Base-by-base conservation (phyloP, 2,329 filamentous ascomycete genomes). In the Colletotrichum simmondsii region DNA sequence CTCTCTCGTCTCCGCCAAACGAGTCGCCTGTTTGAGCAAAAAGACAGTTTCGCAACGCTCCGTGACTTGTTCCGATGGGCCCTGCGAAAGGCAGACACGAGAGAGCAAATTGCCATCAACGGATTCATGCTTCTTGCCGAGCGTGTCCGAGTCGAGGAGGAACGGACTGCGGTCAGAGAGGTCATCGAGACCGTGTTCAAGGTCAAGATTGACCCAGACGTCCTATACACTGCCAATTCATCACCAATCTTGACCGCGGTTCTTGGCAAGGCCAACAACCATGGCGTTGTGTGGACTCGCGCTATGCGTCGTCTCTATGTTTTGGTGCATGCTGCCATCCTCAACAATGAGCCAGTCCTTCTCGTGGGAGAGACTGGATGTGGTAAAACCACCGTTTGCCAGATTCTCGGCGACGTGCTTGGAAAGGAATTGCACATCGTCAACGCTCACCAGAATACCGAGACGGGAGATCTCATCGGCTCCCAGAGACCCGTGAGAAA, bases 11-110 rank as follows among this genome's bases (percentile, higher is more conserved):
- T 98, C 53, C 92, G 97, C 28, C 97, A 99, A 83, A 95, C 95
- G 26, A 96, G 92, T 79, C 89, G 97, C 57, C 85, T 99, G 5
- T 99, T 99, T 79, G 97, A 99, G 84, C 95, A 98, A 79, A 98
- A 98, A 82, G 97, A 96, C 80, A 96, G 96, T 80, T 99, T 99
- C 81, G 97, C 97, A 2, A 99, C 97, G 2, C 86, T 99, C 58
- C 90, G 97, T 88, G 97, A 99, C 81, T 86, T 99, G 49, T 99
- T 99, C 80, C 89, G 97, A 76, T 99, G 97, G 97, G 96, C 97
- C 4, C 85, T 97, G 69, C 90, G 97, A 77, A 91, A 92, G 69
- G 95, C 95, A 0, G 94, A 97, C 75, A 94, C 92, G 32, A 91
- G 95, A 12, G 93, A 98, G 75, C 92, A 98, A 75, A 91, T 99